Evolutionary conservation across 176 grass and related monocot genomes (phyloP).

Genomic region (Pontederia crassipes): DNA sequence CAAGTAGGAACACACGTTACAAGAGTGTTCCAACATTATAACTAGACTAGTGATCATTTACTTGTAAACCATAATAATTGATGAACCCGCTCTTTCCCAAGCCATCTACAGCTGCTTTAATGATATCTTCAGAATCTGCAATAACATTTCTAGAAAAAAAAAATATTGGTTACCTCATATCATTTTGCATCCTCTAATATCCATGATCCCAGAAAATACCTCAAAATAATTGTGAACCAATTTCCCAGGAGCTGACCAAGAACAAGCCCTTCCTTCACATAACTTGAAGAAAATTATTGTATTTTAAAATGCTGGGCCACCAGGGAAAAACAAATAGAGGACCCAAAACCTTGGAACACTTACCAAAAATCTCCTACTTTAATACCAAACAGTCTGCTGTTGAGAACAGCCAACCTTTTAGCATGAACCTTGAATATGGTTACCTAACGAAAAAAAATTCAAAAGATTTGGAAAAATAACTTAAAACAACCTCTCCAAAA

Average conservation of each 20-base stretch:
- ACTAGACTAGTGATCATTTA: constrained; percentile 9
- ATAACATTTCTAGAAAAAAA: constrained; percentile 46
- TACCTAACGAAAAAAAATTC: constrained; percentile 42
- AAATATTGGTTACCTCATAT: constrained; percentile 25
- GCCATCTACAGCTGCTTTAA: constrained; percentile 58
- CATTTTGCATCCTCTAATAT: constrained; percentile 5
- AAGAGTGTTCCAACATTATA: neutral
- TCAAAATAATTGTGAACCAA: constrained; percentile 84
- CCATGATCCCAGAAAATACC: constrained; percentile 36
- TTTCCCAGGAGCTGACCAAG: constrained; percentile 87
- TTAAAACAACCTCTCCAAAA: neutral
- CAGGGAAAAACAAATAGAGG: constrained; percentile 8
- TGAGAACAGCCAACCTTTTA: constrained; percentile 66
- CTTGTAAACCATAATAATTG: constrained; percentile 97
- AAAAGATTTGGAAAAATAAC: neutral
- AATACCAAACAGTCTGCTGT: constrained; percentile 74
- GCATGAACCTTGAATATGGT: constrained; percentile 88
- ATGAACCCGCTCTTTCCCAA: constrained; percentile 85
- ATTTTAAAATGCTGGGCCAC: constrained; percentile 4
- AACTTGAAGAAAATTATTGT: constrained; percentile 44
- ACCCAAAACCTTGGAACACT: constrained; percentile 12
- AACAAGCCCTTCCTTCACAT: constrained; percentile 86
- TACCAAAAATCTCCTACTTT: constrained; percentile 94
- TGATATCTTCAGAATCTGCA: constrained; percentile 69
- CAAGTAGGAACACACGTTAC: neutral